Conservation (phyloP, 2,329 filamentous ascomycete genomes). For the Hypoxylon sp. region DNA sequence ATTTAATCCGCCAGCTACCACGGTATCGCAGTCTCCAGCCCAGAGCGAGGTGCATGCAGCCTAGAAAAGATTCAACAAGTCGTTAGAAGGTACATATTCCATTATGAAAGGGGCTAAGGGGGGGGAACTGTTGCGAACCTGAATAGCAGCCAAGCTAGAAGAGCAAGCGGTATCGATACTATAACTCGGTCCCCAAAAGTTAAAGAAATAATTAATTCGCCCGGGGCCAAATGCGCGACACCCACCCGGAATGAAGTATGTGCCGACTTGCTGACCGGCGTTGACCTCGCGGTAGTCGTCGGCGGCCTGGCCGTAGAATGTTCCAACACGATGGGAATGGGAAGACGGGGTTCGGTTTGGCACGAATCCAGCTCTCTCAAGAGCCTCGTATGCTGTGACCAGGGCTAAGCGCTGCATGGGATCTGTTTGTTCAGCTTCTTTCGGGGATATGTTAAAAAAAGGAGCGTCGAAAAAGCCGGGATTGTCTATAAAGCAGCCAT, state of each 20-base stretch:
- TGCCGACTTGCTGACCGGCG: slow-evolving; percentile 72
- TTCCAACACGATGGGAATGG: slow-evolving; percentile 71
- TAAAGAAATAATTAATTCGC: slow-evolving; percentile 60
- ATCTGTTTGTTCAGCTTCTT: slow-evolving; percentile 83
- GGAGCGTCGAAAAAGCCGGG: slow-evolving; percentile 81
- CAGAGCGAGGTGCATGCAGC: slow-evolving; percentile 75
- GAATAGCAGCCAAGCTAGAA: slow-evolving; percentile 53
- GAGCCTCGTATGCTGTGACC: slow-evolving; percentile 81
- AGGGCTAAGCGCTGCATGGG: slow-evolving; percentile 83
- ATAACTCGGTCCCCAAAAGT: slow-evolving; percentile 54
- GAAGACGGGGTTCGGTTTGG: slow-evolving; percentile 79
- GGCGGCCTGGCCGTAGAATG: slow-evolving; percentile 80
- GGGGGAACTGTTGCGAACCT: slow-evolving; percentile 37
- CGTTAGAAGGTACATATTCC: no score
- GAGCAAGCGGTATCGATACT: slow-evolving; percentile 58
- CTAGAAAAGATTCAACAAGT: no score
- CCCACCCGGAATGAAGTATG: slow-evolving; percentile 65
- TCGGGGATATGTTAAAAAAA: slow-evolving; percentile 89
- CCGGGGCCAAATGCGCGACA: slow-evolving; percentile 64
- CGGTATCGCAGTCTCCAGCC: slow-evolving; percentile 82
- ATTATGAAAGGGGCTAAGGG: no score
- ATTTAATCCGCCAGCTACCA: slow-evolving; percentile 81
- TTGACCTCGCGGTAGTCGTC: slow-evolving; percentile 85
- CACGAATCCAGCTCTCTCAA: slow-evolving; percentile 84
- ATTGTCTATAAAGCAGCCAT: slow-evolving; percentile 79